phyloP scores from a whole-genome alignment of 805 yeast species.

The Saturnispora besseyi region DNA sequence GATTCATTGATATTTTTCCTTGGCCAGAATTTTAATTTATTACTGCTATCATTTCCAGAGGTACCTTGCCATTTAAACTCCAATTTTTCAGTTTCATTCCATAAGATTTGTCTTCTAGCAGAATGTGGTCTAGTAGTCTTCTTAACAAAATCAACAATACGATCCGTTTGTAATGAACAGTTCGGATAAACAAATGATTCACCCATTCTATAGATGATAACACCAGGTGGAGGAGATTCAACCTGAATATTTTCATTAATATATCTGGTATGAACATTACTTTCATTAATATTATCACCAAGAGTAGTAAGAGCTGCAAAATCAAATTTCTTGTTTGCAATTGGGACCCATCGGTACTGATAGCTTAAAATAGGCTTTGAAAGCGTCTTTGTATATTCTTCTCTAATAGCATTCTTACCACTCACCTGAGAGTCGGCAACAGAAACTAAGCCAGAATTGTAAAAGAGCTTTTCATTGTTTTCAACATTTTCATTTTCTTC shows the following conservation, averaged over 20 bases:
- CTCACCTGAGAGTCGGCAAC: slow-evolving; percentile 8
- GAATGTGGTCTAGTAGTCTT: slow-evolving; percentile 50
- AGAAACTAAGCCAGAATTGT: slow-evolving; percentile 9
- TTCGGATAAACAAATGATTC: slow-evolving; percentile 82
- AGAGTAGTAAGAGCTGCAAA: background rate
- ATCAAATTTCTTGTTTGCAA: slow-evolving; percentile 26
- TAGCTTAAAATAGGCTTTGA: slow-evolving; percentile 9
- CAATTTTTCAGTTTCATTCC: slow-evolving; percentile 82
- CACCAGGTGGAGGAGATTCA: slow-evolving; percentile 83
- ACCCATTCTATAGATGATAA: slow-evolving; percentile 71
- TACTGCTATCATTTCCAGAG: background rate
- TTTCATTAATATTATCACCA: slow-evolving; percentile 13
- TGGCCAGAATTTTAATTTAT: slow-evolving; percentile 20
- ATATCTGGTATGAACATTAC: slow-evolving; percentile 25
- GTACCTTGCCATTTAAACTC: slow-evolving; percentile 13
- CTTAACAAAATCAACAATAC: slow-evolving; percentile 58
- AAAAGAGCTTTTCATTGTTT: slow-evolving; percentile 6
- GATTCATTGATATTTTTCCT: background rate
- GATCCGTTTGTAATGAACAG: slow-evolving; percentile 63
- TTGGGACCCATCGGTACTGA: slow-evolving; percentile 56
- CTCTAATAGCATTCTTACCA: slow-evolving; percentile 1
- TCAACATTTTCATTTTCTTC: background rate
- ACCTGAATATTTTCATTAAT: slow-evolving; percentile 51
- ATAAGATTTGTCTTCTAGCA: slow-evolving; percentile 49
- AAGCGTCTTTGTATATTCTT: background rate